Evolutionary conservation across 2,329 filamentous ascomycete genomes (phyloP), one percentile per base, ranked within the genome.

Genomic region (Aspergillus fumigatus): DNA sequence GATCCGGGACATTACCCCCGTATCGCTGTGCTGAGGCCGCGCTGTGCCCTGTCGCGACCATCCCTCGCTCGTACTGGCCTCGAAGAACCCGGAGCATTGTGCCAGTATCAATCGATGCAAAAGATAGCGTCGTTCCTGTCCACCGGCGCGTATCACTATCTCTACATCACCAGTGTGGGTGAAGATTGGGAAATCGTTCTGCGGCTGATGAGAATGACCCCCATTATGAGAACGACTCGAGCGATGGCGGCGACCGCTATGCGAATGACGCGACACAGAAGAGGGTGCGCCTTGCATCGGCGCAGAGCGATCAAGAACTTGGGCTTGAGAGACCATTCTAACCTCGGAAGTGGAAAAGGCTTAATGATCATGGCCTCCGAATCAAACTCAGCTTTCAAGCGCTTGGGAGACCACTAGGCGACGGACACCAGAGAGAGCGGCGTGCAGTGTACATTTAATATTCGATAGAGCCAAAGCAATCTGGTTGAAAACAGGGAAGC

Each of bases 181-280:
- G 75, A 97, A 97, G 69, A 95, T 79, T 23, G 93, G 93, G 66
- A 97, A 97, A 72, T 97, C 92, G 71, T 97, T 97, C 70, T 89
- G 88, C 45, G 89, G 84, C 25, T 85, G 77, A 68, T 88, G 86
- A 19, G 84, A 83, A 35, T 81, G 78, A 59, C 87, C 87, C 56
- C 90, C 90, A 66, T 88, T 85, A 70, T 94, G 89, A 50, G 90
- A 94, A 60, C 90, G 88, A 70, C 88, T 88, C 68, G 92, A 89
- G 65, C 90, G 86, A 73, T 89, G 88, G 67, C 80, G 80, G 60
- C 86, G 81, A 62, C 87, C 81, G 26, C 80, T 80, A 54, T 79
- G 74, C 14, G 82, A 80, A 56, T 84, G 81, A 68, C 86, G 85
- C 61, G 84, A 86, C 57, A 87, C 72, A 77, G 92, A 74, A 70